Evolutionary conservation across 257 asterid genomes (phyloP).

Genomic region (Primulina huaijiensis): DNA sequence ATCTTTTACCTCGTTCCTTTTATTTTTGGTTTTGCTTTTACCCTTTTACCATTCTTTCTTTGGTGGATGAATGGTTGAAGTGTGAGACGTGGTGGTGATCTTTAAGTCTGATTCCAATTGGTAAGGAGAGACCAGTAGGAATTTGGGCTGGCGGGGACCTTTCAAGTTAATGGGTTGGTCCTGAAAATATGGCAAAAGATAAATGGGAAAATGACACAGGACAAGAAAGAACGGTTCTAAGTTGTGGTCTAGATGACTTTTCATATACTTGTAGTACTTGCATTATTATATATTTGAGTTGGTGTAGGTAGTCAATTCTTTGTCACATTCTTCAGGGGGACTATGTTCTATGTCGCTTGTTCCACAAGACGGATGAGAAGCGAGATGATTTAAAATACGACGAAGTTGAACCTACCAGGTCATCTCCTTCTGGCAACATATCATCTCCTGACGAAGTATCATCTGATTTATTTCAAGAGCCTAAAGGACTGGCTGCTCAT

Average conservation of each 20-base stretch:
- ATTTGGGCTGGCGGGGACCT: too few species aligned
- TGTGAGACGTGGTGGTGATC: too few species aligned
- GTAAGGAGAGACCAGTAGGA: too few species aligned
- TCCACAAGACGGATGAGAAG: slow-evolving; percentile 55
- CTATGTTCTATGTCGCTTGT: slow-evolving; percentile 71
- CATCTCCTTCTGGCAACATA: slow-evolving; percentile 41
- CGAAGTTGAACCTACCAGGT: slow-evolving; percentile 42
- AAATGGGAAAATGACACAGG: too few species aligned
- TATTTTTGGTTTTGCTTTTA: too few species aligned
- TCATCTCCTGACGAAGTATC: slow-evolving; percentile 60
- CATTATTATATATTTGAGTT: slow-evolving; percentile 11
- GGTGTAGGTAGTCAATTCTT: slow-evolving; percentile 3
- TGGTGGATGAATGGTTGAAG: too few species aligned
- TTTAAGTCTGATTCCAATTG: too few species aligned
- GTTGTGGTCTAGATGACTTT: neutral
- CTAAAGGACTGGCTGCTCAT: slow-evolving; percentile 30
- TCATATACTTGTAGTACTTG: neutral
- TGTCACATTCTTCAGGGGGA: slow-evolving; percentile 46
- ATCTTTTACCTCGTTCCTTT: too few species aligned
- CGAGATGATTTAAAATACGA: slow-evolving; percentile 37
- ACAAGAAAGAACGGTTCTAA: neutral
- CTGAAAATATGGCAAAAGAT: too few species aligned
- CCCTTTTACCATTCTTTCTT: too few species aligned
- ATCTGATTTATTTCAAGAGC: slow-evolving; percentile 46
- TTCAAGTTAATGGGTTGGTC: too few species aligned